A percentile compares a stretch with the other conserved stretches of the same genome.
Conservation (phyloP, 306 rosid species). For the Castanea sativa region DNA sequence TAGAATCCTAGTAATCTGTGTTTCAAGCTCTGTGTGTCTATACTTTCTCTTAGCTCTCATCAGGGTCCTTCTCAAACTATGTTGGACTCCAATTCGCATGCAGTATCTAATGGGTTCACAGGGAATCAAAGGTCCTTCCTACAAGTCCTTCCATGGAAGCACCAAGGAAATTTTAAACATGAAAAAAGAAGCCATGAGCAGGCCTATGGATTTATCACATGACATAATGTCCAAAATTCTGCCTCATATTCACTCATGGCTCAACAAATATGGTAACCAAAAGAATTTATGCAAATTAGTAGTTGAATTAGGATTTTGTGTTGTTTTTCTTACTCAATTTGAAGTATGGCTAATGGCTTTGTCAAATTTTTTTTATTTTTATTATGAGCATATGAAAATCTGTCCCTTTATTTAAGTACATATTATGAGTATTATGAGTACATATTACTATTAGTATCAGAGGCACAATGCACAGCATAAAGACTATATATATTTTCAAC, state of each 20-base stretch:
- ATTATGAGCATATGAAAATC: too few relatives aligned
- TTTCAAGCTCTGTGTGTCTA: not conserved
- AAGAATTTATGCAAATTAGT: too few relatives aligned
- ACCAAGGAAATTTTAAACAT: constrained; percentile 13
- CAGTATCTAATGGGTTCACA: constrained; percentile 8
- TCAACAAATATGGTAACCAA: constrained; percentile 1
- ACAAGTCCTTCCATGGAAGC: constrained; percentile 22
- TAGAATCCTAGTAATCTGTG: not conserved
- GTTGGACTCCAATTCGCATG: not conserved
- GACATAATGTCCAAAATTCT: constrained; percentile 10
- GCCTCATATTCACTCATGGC: constrained; percentile 24
- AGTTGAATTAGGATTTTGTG: too few relatives aligned
- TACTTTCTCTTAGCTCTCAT: not conserved
- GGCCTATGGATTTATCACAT: constrained; percentile 9
- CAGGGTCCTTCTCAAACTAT: not conserved
- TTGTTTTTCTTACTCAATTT: too few relatives aligned
- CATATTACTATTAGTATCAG: too few relatives aligned
- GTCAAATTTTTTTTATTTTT: too few relatives aligned
- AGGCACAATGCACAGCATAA: too few relatives aligned
- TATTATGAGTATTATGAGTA: too few relatives aligned
- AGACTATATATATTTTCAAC: too few relatives aligned
- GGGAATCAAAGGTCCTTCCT: constrained; percentile 27
- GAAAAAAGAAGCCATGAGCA: constrained; percentile 6
- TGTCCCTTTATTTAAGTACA: too few relatives aligned
- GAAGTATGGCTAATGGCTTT: too few relatives aligned